Percentiles rank a stretch among this genome's conserved stretches.
These are phyloP conservation scores for Hanseniaspora vineae DNA, from an alignment of 805 yeast genomes.

Conservation along the genomic window DNA sequence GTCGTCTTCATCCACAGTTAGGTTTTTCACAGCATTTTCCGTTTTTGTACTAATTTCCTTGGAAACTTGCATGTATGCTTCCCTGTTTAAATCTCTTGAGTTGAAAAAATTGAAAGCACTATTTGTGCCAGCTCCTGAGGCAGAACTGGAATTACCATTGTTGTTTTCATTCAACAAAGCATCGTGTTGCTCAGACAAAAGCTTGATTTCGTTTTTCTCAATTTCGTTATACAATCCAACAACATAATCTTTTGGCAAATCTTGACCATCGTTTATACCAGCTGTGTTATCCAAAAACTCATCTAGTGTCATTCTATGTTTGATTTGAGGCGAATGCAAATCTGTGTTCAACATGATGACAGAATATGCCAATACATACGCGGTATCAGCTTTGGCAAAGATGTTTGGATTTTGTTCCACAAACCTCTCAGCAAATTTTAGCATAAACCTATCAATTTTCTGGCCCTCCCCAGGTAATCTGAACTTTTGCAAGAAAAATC, in stretches of 20 bases:
- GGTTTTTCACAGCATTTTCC: constrained; percentile 61
- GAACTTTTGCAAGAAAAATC: constrained; percentile 74
- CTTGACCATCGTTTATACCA: constrained; percentile 86
- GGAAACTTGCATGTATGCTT: constrained; percentile 86
- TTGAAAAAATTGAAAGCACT: constrained; percentile 48
- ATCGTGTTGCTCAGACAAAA: constrained; percentile 88
- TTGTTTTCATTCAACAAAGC: constrained; percentile 46
- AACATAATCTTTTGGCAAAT: constrained; percentile 64
- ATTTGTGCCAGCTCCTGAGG: constrained; percentile 21
- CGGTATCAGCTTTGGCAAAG: constrained; percentile 87
- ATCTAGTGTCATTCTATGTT: constrained; percentile 74
- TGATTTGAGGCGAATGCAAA: constrained; percentile 78
- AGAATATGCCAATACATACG: constrained; percentile 84
- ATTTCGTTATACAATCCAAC: constrained; percentile 66
- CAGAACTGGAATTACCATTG: constrained; percentile 8
- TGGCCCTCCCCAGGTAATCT: constrained; percentile 97
- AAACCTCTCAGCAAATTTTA: constrained; percentile 90
- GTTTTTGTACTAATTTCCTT: constrained; percentile 84
- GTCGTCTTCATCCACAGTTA: constrained; percentile 38
- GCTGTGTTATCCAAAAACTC: constrained; percentile 78
- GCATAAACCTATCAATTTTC: constrained; percentile 91
- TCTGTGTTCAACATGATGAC: constrained; percentile 91
- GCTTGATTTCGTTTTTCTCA: constrained; percentile 69
- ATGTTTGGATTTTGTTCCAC: constrained; percentile 78
- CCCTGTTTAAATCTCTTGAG: constrained; percentile 57